Percentiles rank a stretch among this genome's conserved stretches.
Evolutionary conservation across 805 yeast genomes (phyloP).

Genomic region (Torulaspora quercuum): DNA sequence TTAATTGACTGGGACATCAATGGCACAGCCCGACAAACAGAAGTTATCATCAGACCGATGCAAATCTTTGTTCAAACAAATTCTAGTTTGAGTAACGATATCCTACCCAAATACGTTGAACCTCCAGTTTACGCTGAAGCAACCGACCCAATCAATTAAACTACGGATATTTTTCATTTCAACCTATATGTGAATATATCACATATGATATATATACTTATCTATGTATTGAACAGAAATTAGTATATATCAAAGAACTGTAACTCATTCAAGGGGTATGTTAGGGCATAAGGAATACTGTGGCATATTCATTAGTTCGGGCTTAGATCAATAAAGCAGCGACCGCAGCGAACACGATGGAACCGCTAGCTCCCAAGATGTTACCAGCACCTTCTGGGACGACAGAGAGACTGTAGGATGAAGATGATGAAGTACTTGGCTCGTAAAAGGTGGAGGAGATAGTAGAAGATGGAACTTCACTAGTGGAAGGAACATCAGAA

Average conservation of each 20-base stretch:
- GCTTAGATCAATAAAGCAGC: conserved; percentile 31
- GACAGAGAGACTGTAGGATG: conserved; percentile 53
- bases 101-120: conserved; percentile 28
- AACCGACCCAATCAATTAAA: neutral
- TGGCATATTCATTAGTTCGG: too few species aligned
- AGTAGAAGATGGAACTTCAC: conserved; percentile 32
- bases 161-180: conserved; percentile 1
- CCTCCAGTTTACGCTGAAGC: conserved; percentile 29
- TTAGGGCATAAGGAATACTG: too few species aligned
- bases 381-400: conserved; percentile 47
- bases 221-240: too few species aligned
- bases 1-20: conserved; percentile 29
- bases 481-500: conserved; percentile 40
- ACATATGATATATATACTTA: too few species aligned
- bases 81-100: conserved; percentile 11
- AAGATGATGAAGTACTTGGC: conserved; percentile 45
- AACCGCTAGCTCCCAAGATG: conserved; percentile 26
- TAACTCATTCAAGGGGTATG: conserved; percentile 6
- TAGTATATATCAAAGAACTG: conserved; percentile 7
- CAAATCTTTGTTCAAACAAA: conserved; percentile 27
- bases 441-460: conserved; percentile 37
- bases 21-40: conserved; percentile 23
- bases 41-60: conserved; percentile 24
- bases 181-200: conserved; percentile 5
- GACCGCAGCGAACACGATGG: conserved; percentile 25